Base-by-base conservation (phyloP, 148 eudicot genomes). In the Arctostaphylos glauca region DNA sequence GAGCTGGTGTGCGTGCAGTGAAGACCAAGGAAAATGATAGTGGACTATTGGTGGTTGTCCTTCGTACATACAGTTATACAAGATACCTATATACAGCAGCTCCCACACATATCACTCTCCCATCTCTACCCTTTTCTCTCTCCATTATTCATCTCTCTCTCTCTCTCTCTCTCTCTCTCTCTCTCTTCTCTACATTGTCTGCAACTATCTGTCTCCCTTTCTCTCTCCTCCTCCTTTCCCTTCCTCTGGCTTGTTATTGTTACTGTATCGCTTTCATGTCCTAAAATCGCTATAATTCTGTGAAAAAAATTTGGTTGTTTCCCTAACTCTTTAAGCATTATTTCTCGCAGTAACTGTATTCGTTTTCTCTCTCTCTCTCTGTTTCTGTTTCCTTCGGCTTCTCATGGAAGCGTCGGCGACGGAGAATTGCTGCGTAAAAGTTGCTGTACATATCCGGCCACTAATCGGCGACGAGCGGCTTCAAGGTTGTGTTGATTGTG, bases 401-500 rank as follows among this genome's bases (percentile, higher is more conserved):
- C 82, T 80, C n/a, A 83, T 92, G 90, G 92, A 88, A 81, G 88
- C 85, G 74, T 84, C 82, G 58, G 82, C 82, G 85, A 80, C 80
- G 85, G 93, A 94, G 66, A 98, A 96, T 78, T 96, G 99, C 81
- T 91, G 92, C 70, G 99, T 96, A 1, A 96, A 96, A 82, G 99
- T 96, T 0, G 99, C 98, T 0, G 97, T 96, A 79, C 98, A 96
- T 67, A 88, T 96, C 18, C 84, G 99, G 73, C 99, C 99, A 8
- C 89, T 96, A 13, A 93, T 96, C 81, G 98, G 94, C 50, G 99
- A 96, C 83, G 99, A 96, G 83, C 88, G 86, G 79, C 88, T 96
- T 64, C 98, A 96, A 77, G 99, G 98, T 3, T 96, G 99, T 86
- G 88, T 92, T 76, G 98, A 96, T 82, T 96, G 99, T 80, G 99